Evolutionary conservation across 2,329 filamentous ascomycete species (phyloP).

Genomic region (Scopulariopsis brevicaulis): DNA sequence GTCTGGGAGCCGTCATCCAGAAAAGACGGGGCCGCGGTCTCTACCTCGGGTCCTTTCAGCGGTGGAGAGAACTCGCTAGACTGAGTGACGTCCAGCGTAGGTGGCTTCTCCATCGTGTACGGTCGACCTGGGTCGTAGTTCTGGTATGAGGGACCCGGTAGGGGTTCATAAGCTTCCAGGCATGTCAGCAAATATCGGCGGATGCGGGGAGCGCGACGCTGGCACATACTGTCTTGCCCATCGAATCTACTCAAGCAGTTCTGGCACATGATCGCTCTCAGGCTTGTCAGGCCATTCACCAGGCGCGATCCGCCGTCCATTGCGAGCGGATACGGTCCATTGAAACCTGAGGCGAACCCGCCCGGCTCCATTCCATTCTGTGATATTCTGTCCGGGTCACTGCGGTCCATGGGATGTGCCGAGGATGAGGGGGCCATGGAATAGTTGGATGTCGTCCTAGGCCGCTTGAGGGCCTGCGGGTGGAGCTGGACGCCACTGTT

Average conservation of each 20-base stretch:
- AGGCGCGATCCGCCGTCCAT: conserved; percentile 1
- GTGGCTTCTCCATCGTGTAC: conserved; percentile 17
- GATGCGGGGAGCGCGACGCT: not conserved
- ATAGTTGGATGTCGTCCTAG: conserved; percentile 13
- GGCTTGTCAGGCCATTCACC: conserved; percentile 14
- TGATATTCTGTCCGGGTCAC: not conserved
- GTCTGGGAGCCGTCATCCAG: not conserved
- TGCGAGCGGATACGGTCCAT: not conserved
- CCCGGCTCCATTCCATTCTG: not conserved
- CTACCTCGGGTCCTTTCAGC: not conserved
- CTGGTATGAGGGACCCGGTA: conserved; percentile 13
- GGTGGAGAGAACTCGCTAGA: not conserved
- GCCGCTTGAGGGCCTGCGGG: conserved; percentile 9
- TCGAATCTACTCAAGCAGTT: conserved; percentile 17
- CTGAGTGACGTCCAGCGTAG: not conserved
- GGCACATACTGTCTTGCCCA: conserved; percentile 18
- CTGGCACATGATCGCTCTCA: conserved; percentile 16
- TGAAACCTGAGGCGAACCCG: not conserved
- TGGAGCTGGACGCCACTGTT: not conserved
- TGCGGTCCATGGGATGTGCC: conserved; percentile 4
- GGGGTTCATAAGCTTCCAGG: conserved; percentile 20
- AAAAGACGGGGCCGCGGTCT: not conserved
- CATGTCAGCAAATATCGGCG: not conserved
- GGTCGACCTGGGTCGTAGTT: conserved; percentile 17
- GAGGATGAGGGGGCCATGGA: conserved; percentile 17